A percentile compares a stretch with the other conserved stretches of the same genome.
phyloP scores from a whole-genome alignment of 306 rosid genomes.

The Chamaecrista fasciculata region DNA sequence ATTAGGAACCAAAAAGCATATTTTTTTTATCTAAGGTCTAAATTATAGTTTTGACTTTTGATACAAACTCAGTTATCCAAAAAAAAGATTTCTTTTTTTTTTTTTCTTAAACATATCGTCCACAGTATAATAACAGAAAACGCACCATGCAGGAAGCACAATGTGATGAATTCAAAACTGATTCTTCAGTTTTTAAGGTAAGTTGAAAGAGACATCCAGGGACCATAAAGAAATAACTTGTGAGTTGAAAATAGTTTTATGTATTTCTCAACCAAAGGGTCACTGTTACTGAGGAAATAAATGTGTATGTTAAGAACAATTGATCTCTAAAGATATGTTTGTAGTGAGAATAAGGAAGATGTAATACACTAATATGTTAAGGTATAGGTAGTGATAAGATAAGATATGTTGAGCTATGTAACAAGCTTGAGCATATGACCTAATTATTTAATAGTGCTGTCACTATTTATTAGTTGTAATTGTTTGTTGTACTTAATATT shows the following conservation, averaged over 20 bases:
- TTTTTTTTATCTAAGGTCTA: too few species aligned
- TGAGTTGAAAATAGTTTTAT: not conserved
- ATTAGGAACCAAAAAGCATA: too few species aligned
- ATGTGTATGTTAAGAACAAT: not conserved
- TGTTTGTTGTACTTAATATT: too few species aligned
- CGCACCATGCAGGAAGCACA: slow-evolving; percentile 9
- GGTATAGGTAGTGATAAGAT: too few species aligned
- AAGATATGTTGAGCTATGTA: too few species aligned
- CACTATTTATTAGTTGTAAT: too few species aligned
- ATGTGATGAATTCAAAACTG: not conserved
- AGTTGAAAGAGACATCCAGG: slow-evolving; percentile 16
- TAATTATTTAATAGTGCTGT: too few species aligned
- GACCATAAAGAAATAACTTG: slow-evolving; percentile 14
- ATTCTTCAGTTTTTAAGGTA: slow-evolving; percentile 1
- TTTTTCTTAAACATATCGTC: slow-evolving; percentile 5
- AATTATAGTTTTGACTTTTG: too few species aligned
- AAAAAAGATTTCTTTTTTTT: too few species aligned
- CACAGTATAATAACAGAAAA: slow-evolving; percentile 11
- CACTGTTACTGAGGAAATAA: not conserved
- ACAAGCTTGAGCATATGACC: too few species aligned
- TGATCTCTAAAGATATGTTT: not conserved
- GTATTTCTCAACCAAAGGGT: slow-evolving; percentile 10
- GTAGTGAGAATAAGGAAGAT: not conserved
- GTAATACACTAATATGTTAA: too few species aligned
- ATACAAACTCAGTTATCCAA: too few species aligned